Conservation (phyloP, 2,329 filamentous ascomycete species). For the Arthrobotrys conoides region DNA sequence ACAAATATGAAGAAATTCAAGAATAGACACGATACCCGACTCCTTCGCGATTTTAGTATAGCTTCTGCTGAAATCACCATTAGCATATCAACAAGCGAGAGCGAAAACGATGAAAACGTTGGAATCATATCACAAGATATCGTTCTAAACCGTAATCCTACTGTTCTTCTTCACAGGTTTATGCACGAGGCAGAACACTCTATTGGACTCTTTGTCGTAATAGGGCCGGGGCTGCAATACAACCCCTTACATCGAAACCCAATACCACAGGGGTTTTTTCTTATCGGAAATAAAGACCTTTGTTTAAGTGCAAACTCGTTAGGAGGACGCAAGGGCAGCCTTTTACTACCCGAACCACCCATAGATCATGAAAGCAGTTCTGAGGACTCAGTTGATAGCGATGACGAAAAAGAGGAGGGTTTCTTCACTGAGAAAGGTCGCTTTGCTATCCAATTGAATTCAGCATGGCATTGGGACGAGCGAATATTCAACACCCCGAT, state of each 20-base stretch:
- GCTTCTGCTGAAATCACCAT: slow-evolving; percentile 32
- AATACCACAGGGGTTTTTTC: slow-evolving; percentile 44
- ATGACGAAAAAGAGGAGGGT: slow-evolving; percentile 23
- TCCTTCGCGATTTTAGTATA: slow-evolving; percentile 16
- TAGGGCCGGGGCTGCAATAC: slow-evolving; percentile 6
- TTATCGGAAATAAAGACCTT: slow-evolving; percentile 36
- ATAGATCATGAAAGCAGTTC: slow-evolving; percentile 38
- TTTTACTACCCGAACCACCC: slow-evolving; percentile 5
- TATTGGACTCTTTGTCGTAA: slow-evolving; percentile 45
- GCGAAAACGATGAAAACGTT: slow-evolving; percentile 1
- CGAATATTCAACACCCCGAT: slow-evolving; percentile 45
- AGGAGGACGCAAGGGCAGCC: slow-evolving; percentile 30
- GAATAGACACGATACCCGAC: slow-evolving; percentile 5
- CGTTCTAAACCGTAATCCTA: slow-evolving; percentile 26
- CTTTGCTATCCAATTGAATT: slow-evolving; percentile 41
- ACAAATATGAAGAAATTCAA: slow-evolving; percentile 33
- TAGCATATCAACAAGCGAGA: slow-evolving; percentile 36
- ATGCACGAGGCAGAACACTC: slow-evolving; percentile 51
- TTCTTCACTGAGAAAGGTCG: slow-evolving; percentile 35
- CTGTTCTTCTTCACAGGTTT: slow-evolving; percentile 46
- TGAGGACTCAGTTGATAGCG: slow-evolving; percentile 52
- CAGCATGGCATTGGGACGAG: slow-evolving; percentile 51
- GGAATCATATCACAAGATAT: slow-evolving; percentile 33
- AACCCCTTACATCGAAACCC: neutral
- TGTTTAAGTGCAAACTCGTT: slow-evolving; percentile 34